phyloP scores from a whole-genome alignment of 805 yeast species.

The Candida vartiovaarae region DNA sequence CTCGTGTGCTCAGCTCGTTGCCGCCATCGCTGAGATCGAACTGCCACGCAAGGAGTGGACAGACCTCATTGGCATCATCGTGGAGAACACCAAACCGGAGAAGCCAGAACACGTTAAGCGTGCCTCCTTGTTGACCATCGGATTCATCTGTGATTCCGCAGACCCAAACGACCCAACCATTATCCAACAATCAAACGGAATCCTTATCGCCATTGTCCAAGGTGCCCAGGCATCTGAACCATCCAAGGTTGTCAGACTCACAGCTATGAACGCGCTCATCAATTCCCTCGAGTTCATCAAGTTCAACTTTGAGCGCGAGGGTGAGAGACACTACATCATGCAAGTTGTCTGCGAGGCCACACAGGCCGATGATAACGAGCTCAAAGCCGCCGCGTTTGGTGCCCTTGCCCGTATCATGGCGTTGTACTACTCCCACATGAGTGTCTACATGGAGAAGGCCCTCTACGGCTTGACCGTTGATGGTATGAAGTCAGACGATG shows the following conservation, averaged over 20 bases:
- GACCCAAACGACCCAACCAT: constrained; percentile 71
- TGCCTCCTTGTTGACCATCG: constrained; percentile 82
- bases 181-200: constrained; percentile 81
- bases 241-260: constrained; percentile 65
- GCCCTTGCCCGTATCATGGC: constrained; percentile 90
- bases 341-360: constrained; percentile 99
- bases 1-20: constrained; percentile 88
- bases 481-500: constrained; percentile 83
- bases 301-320: constrained; percentile 83
- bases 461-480: constrained; percentile 80
- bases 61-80: constrained; percentile 74
- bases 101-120: constrained; percentile 76
- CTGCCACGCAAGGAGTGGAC: constrained; percentile 86
- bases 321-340: constrained; percentile 95
- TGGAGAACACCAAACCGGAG: constrained; percentile 76
- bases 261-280: constrained; percentile 88
- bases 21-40: constrained; percentile 95
- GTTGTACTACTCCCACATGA: constrained; percentile 82
- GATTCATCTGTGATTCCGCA: constrained; percentile 92
- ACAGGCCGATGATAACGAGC: constrained; percentile 73
- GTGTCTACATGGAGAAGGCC: constrained; percentile 96
- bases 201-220: constrained; percentile 91
- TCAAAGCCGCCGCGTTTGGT: constrained; percentile 94
- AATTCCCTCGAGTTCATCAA: constrained; percentile 87
- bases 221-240: constrained; percentile 87